Evolutionary conservation across 2,329 filamentous ascomycete species (phyloP), one percentile per base, ranked within the genome.

Genomic region (Paracamarosporium sp.): DNA sequence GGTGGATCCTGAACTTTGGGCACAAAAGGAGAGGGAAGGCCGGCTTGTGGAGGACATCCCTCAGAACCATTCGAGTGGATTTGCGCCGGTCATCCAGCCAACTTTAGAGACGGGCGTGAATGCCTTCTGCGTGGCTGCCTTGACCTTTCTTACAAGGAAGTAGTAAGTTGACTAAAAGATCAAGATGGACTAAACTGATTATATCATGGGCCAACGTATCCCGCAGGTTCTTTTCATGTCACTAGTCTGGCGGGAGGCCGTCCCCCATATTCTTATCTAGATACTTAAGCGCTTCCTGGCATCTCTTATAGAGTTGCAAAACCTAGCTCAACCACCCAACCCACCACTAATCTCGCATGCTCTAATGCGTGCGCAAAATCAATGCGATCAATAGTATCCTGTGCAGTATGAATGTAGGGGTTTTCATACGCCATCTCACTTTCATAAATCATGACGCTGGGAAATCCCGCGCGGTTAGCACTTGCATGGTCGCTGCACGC

Each of bases 361-460:
- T 96, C 88, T 36, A 93, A 81, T 91, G 96, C 95, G 76, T 96
- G 92, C 72, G 92, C 86, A 72, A 94, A 95, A 62, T 88, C 88
- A 33, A 91, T 77, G 61, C 86, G 86, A 70, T 90, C 85, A 60
- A 91, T 86, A 62, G 81, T 80, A 71, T 91, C 89, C 22, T 88
- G 84, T 1, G 85, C 85, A 36, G 83, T 84, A 71, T 90, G 88
- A 59, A 91, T 90, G 61, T 88, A 83, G 62, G 85, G 81, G 69
- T 90, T 84, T 6, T 69, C 74, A 64, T 79, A 78, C 71, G 85
- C 83, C 70, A 91, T 90, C 27, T 84, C 82, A 22, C 85, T 87
- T 78, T 91, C 89, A 58, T 90, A 90, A 27, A 90, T 88, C 68
- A 91, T 90, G 1, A 88, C 88, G 0, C 85, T 87, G 0, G 89